These are phyloP conservation scores for Erodium maritimum DNA, from an alignment of 345 rosid species.

Conservation along the genomic window DNA sequence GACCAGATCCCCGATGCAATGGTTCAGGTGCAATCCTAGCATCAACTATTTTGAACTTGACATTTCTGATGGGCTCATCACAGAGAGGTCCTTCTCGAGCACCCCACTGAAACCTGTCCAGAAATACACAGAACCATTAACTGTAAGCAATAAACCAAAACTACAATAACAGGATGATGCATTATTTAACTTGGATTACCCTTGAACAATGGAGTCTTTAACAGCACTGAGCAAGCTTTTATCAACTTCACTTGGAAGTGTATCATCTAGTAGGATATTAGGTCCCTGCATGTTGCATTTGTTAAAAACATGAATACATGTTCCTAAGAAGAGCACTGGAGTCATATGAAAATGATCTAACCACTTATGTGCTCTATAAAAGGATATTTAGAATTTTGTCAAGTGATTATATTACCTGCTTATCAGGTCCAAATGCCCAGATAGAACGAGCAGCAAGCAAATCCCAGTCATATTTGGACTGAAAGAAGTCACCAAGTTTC, in stretches of 20 bases:
- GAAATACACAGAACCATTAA: conserved; percentile 1
- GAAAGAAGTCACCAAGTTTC: conserved; percentile 86
- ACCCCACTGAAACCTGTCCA: conserved; percentile 90
- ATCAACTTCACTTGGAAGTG: conserved; percentile 93
- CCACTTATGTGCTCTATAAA: too few species aligned
- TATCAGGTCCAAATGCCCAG: conserved; percentile 99
- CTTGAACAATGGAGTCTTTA: conserved; percentile 93
- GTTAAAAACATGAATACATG: background rate
- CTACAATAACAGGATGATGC: too few species aligned
- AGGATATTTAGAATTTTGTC: background rate
- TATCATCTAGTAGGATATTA: conserved; percentile 82
- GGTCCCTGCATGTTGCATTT: conserved; percentile 52
- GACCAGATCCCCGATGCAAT: conserved; percentile 90
- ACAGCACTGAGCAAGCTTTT: conserved; percentile 67
- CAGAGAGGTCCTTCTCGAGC: conserved; percentile 98
- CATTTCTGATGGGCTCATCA: conserved; percentile 96
- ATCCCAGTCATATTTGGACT: conserved; percentile 94
- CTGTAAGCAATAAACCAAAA: too few species aligned
- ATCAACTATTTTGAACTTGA: conserved; percentile 91
- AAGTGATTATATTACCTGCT: conserved; percentile 43
- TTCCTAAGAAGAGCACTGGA: too few species aligned
- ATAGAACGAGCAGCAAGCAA: conserved; percentile 92
- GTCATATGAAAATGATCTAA: too few species aligned
- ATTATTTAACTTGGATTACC: conserved; percentile 26
- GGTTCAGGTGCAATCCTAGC: conserved; percentile 91